Base-by-base conservation (phyloP, 2,329 filamentous ascomycete species). In the Rutstroemia sp. region DNA sequence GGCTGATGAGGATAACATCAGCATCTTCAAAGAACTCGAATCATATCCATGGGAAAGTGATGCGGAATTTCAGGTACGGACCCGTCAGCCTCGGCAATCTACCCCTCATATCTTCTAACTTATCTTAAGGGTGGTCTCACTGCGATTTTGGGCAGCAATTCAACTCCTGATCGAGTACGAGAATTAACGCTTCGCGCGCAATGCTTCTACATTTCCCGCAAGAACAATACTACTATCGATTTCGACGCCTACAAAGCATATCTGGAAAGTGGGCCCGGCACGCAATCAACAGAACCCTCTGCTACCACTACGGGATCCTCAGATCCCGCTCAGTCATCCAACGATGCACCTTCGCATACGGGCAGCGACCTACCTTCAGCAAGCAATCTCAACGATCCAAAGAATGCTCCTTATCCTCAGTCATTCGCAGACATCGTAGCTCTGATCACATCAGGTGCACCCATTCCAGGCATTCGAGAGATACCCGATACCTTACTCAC, bases 401-500 rank as follows among this genome's bases (percentile, higher is more conserved):
- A 73, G 39, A 76, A 81, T 47, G 87, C 89, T 39, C 80, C 82
- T 1, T 95, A 95, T 65, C 91, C 91, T 3, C 85, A 84, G 49
- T 86, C 84, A 1, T 96, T 96, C 70, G 86, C 88, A 7, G 84
- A 92, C 62, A 90, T 96, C 60, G 86, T 95, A 55, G 87, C 89
- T 65, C 80, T 95, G 54, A 88, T 96, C 54, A 88, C 89, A 23
- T 85, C 83, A 27, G 90, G 90, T 53, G 84, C 89, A 64, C 86
- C 88, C 0, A 87, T 96, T 45, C 90, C 91, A 1, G 92, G 92
- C 0, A 95, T 96, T 66, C 84, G 85, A 63, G 83, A 95, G 61
- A 92, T 96, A 53, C 90, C 92, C 4, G 82, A 89, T 63, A 94
- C 86, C 0, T 76, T 96, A 5, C 76, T 92, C 19, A 78, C 83